phyloP scores from a whole-genome alignment of 306 rosid species.

The Glycyrrhiza uralensis region DNA sequence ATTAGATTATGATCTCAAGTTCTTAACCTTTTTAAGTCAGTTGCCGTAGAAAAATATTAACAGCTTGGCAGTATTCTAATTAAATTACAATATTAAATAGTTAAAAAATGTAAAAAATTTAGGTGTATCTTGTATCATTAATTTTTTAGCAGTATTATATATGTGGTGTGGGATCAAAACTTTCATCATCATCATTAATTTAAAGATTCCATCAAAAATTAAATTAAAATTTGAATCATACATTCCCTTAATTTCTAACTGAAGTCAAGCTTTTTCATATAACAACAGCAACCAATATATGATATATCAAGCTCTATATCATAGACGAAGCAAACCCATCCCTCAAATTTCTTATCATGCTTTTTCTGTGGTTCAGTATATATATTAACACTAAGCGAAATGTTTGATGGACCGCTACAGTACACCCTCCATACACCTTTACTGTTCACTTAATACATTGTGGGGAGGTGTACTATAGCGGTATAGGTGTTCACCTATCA shows the following conservation, averaged over 20 bases:
- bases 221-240: not conserved
- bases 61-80: not conserved
- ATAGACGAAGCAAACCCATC: too few species aligned
- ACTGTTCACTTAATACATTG: too few species aligned
- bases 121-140: not conserved
- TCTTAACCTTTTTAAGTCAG: not conserved
- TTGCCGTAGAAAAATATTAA: not conserved
- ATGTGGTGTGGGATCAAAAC: not conserved
- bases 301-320: too few species aligned
- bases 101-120: not conserved
- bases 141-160: not conserved
- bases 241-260: not conserved
- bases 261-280: not conserved
- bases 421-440: too few species aligned
- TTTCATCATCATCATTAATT: not conserved
- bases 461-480: too few species aligned
- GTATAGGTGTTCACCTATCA: too few species aligned
- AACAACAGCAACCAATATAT: too few species aligned
- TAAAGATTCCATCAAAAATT: not conserved
- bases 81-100: not conserved
- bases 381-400: too few species aligned
- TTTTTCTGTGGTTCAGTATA: too few species aligned
- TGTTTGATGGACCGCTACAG: too few species aligned
- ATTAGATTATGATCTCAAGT: too few species aligned
- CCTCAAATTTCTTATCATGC: too few species aligned